phyloP scores from a whole-genome alignment of 257 asterid genomes.

The Solanum gandarillasii region DNA sequence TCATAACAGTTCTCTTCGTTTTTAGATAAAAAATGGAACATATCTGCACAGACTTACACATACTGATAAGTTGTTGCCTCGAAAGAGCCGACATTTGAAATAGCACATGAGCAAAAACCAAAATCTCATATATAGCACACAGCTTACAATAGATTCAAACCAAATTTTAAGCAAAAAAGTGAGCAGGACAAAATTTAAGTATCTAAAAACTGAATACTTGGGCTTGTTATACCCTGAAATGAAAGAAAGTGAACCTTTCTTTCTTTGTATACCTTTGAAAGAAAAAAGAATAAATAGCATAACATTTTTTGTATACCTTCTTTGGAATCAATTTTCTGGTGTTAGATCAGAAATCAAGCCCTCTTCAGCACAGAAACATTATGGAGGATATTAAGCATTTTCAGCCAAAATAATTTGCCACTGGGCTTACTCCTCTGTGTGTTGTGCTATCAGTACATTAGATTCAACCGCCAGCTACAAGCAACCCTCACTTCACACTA shows the following conservation, averaged over 20 bases:
- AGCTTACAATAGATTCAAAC: not conserved
- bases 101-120: not conserved
- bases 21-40: not conserved
- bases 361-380: not conserved
- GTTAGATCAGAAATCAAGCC: not conserved
- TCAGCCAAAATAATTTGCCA: not conserved
- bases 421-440: not conserved
- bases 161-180: not conserved
- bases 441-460: not conserved
- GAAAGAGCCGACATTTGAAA: not conserved
- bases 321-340: not conserved
- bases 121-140: not conserved
- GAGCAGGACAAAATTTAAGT: not conserved
- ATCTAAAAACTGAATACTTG: not conserved
- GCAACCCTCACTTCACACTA: not conserved
- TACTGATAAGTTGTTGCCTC: not conserved
- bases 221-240: not conserved
- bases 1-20: not conserved
- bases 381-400: not conserved
- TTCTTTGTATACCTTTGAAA: not conserved
- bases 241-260: not conserved
- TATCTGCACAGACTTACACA: not conserved
- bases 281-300: not conserved
- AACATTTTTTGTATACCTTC: not conserved
- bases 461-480: not conserved